phyloP scores from a whole-genome alignment of 1,139 yeast species.

The Nakaseomyces kungkrabaensis region DNA sequence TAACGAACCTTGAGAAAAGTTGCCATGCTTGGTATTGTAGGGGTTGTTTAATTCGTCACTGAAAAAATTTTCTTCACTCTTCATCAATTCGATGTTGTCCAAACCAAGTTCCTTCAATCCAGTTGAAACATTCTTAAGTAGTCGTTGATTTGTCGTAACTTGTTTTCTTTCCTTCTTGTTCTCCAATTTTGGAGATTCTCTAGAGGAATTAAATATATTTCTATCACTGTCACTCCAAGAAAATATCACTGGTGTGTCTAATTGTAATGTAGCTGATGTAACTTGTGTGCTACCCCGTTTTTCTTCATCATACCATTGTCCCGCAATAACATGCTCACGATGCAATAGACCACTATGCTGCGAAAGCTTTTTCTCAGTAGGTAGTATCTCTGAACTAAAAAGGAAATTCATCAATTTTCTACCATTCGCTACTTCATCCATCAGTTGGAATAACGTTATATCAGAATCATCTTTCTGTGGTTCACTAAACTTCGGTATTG shows the following conservation, averaged over 20 bases:
- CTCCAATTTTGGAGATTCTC: background rate
- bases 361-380: background rate
- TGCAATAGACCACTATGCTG: conserved; percentile 3
- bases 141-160: conserved; percentile 13
- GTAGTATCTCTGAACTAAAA: conserved; percentile 5
- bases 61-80: background rate
- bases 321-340: conserved; percentile 9
- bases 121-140: conserved; percentile 11
- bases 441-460: conserved; percentile 13
- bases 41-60: conserved; percentile 2
- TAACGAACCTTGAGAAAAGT: background rate
- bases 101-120: conserved; percentile 7
- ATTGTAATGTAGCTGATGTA: conserved; percentile 10
- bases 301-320: conserved; percentile 20
- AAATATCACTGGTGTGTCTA: conserved; percentile 21
- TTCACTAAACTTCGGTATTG: background rate
- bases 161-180: background rate
- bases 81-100: background rate
- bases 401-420: conserved; percentile 18
- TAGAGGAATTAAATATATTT: background rate
- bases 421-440: conserved; percentile 18
- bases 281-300: conserved; percentile 8
- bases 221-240: conserved; percentile 18
- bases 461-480: background rate
- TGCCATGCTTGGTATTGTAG: conserved; percentile 3